Evolutionary conservation across 169 alveolate species (phyloP).

Genomic region (Eimeria tenella): DNA sequence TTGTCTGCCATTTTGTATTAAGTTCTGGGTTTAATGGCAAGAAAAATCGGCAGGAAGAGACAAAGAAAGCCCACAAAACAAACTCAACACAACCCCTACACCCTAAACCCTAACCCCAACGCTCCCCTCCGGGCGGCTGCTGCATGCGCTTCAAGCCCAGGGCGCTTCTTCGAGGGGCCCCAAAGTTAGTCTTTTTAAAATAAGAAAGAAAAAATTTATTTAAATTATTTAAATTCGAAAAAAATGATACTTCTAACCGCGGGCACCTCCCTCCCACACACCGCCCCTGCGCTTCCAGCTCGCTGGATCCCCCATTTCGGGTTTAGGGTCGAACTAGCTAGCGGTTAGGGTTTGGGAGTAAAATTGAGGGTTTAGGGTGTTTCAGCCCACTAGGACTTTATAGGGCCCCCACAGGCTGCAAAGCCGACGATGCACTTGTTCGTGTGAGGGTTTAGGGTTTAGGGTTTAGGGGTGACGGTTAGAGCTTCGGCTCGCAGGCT

Average conservation of each 20-base stretch:
- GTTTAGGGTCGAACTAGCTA: not conserved
- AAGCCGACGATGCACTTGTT: no score
- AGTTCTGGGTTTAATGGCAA: not conserved
- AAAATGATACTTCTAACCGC: no score
- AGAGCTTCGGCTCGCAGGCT: no score
- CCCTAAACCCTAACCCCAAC: not conserved
- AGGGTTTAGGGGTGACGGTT: not conserved
- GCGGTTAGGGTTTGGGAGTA: not conserved
- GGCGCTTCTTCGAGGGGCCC: not conserved
- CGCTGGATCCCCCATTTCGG: not conserved
- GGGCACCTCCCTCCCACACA: no score
- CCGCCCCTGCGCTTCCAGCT: no score
- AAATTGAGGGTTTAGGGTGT: not conserved
- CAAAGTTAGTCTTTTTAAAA: not conserved
- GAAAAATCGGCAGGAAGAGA: not conserved
- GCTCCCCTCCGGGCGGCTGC: not conserved
- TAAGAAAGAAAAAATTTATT: not conserved
- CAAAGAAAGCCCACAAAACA: not conserved
- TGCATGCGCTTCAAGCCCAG: not conserved
- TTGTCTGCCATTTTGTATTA: slow-evolving; percentile 49
- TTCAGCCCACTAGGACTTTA: not conserved
- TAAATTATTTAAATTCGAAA: not conserved
- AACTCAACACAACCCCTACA: not conserved
- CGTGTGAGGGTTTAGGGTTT: not conserved
- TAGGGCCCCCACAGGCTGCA: no score